phyloP scores from a whole-genome alignment of 164 flowering plant genomes.

The Stephania cephalantha region DNA sequence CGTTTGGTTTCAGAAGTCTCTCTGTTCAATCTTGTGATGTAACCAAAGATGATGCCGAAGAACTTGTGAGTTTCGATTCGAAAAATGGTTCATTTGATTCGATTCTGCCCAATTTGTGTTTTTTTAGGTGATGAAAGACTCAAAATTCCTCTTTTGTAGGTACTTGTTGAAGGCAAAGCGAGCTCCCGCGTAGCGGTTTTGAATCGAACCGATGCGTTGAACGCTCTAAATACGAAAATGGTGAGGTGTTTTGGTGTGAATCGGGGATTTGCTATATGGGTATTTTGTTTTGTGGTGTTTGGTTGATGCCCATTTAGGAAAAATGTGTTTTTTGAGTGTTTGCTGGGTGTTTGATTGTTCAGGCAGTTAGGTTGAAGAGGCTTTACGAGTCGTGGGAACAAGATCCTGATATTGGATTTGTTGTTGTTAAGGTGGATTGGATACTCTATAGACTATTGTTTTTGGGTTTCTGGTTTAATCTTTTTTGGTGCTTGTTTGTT shows the following conservation, averaged over 20 bases:
- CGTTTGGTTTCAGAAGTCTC: background rate
- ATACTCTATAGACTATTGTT: background rate
- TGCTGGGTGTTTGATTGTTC: background rate
- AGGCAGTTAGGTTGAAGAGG: slow-evolving; percentile 64
- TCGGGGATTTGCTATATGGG: background rate
- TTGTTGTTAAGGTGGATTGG: slow-evolving; percentile 54
- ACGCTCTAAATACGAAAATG: slow-evolving; percentile 75
- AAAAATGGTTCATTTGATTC: background rate
- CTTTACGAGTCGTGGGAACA: slow-evolving; percentile 92
- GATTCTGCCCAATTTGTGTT: background rate
- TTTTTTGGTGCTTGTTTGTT: background rate
- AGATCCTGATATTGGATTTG: slow-evolving; percentile 70
- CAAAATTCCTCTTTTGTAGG: slow-evolving; percentile 27
- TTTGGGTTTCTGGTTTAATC: background rate
- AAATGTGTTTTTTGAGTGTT: background rate
- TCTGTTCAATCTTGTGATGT: background rate
- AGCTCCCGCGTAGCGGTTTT: slow-evolving; percentile 75
- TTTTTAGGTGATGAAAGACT: background rate
- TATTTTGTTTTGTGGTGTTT: background rate
- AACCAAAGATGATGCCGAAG: background rate
- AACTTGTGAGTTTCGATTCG: background rate
- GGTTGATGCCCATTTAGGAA: background rate
- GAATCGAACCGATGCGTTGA: slow-evolving; percentile 66
- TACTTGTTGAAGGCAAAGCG: slow-evolving; percentile 78
- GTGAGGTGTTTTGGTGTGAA: slow-evolving; percentile 23